These are phyloP conservation scores for Salix purpurea DNA, from an alignment of 345 rosid genomes.

Conservation along the genomic window DNA sequence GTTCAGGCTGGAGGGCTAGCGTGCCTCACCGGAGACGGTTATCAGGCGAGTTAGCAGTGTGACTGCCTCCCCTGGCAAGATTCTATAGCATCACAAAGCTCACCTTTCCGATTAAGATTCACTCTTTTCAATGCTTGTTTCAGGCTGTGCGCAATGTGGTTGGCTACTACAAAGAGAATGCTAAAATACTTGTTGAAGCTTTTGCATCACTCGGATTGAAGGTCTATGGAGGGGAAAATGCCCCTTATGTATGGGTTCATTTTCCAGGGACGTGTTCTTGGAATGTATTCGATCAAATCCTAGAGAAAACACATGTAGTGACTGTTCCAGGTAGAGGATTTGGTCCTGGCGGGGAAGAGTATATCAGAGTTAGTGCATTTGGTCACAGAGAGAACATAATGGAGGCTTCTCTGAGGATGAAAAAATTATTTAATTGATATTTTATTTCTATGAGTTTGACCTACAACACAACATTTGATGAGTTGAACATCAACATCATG, in stretches of 20 bases:
- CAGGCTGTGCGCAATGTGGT: background rate
- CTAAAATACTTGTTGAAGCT: conserved; percentile 49
- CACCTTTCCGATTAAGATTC: too few species aligned
- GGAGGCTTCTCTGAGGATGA: conserved; percentile 63
- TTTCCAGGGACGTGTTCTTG: conserved; percentile 61
- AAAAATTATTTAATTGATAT: background rate
- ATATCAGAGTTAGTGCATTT: conserved; percentile 67
- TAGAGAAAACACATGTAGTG: conserved; percentile 59
- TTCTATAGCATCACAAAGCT: too few species aligned
- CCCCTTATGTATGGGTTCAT: conserved; percentile 81
- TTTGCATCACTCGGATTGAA: conserved; percentile 43
- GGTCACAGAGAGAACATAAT: conserved; percentile 44
- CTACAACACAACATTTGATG: too few species aligned
- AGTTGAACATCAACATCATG: too few species aligned
- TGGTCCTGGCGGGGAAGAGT: conserved; percentile 78
- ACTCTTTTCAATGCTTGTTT: too few species aligned
- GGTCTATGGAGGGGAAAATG: conserved; percentile 68
- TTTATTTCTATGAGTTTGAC: too few species aligned
- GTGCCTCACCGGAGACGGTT: conserved; percentile 61
- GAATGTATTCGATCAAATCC: conserved; percentile 62
- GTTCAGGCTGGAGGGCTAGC: conserved; percentile 78
- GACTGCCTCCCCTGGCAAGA: background rate
- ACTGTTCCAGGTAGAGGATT: conserved; percentile 81
- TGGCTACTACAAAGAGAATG: conserved; percentile 55
- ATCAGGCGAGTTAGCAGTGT: conserved; percentile 50